Base-by-base conservation (phyloP, 805 yeast genomes). In the Candida piceae region DNA sequence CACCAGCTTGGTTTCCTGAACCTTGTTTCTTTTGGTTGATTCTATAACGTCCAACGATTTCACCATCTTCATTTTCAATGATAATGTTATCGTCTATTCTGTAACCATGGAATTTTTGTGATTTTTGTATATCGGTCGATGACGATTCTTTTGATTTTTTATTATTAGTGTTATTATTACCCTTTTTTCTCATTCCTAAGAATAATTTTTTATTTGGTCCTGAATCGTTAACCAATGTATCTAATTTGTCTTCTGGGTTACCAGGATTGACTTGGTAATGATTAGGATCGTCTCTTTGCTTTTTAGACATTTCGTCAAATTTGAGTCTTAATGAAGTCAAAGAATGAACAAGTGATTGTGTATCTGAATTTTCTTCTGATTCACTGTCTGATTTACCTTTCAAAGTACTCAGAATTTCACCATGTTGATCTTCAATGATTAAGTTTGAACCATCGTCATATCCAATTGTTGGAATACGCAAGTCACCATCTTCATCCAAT, bases 41-140 rank as follows among this genome's bases (percentile, higher is more conserved):
- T 49, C 67, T 73, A 61, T 88, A 90, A 36, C 95, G 70, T 53
- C 96, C 78, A 31, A 93, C 67, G 38, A 93, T 76, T 49, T 90
- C 97, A 45, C 97, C 98, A 10, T 89, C 95, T 31, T 76, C 85
- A 52, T 88, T 84, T 59, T 90, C 98, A 39, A 93, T 81, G 40
- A 87, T 70, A 37, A 93, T 74, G 41, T 78, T 69, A 50, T 86
- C 79, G 53, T 81, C 93, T 28, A 85, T 69, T 58, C 82, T 84
- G 59, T 80, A 90, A 1, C 96, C 97, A 60, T 65, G 48, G 64
- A 78, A 55, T 63, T 64, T 48, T 25, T 44, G 47, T 5, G 60
- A 42, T 18, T 33, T 28, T 9, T 37, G 40, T 10, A 20, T 23
- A 10, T 27, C 34, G 13, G 19, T 24, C 5, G 26, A 9, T 5